Conservation (phyloP, 495 filamentous ascomycete species). For the Penicillium silybi region DNA sequence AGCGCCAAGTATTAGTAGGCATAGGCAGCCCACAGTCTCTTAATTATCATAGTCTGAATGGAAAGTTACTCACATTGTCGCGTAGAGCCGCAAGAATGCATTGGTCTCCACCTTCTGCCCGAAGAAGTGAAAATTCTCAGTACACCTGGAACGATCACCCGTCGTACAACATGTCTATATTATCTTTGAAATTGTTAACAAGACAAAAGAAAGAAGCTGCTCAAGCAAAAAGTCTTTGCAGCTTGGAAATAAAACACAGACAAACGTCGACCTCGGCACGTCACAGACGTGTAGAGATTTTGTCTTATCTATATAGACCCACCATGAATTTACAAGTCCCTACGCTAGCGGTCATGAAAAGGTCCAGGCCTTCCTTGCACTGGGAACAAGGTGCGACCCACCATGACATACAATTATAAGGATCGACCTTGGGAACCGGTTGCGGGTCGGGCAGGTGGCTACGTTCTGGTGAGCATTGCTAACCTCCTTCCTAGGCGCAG, state of each 20-base stretch:
- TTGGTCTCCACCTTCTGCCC: too few relatives aligned
- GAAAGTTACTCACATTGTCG: too few relatives aligned
- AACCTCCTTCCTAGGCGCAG: conserved; percentile 9
- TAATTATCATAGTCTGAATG: too few relatives aligned
- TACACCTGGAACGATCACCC: too few relatives aligned
- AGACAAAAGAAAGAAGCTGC: neutral
- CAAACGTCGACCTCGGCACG: neutral
- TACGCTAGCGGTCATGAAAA: neutral
- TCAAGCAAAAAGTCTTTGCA: neutral
- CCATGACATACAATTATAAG: neutral
- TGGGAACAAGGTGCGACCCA: neutral
- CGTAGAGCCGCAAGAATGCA: too few relatives aligned
- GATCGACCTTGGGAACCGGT: neutral
- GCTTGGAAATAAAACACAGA: neutral
- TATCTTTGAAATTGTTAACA: neutral
- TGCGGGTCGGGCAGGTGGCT: neutral
- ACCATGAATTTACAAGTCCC: neutral
- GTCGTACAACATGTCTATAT: too few relatives aligned
- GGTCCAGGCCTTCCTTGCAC: neutral
- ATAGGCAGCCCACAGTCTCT: too few relatives aligned
- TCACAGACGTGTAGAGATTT: neutral
- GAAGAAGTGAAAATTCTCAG: too few relatives aligned
- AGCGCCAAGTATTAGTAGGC: too few relatives aligned
- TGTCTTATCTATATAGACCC: neutral
- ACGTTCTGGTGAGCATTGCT: neutral